Evolutionary conservation across 768 basidiomycete species (phyloP), one percentile per base, ranked within the genome.

Genomic region (Postia placenta): DNA sequence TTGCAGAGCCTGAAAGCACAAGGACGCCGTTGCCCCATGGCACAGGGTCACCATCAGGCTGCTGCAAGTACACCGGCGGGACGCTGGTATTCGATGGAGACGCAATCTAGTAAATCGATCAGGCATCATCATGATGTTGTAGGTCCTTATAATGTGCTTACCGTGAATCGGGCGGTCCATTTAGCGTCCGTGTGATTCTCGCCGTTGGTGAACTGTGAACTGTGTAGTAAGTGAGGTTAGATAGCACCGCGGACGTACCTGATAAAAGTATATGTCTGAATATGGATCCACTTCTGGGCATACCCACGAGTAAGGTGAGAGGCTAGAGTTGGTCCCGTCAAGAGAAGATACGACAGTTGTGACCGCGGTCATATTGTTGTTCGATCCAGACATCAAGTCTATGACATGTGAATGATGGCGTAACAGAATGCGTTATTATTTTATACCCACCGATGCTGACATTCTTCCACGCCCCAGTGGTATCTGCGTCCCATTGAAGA

Each of bases 131-230:
- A 33, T 7, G 30, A 33, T 33, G 15, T 3, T 23, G 6, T 17
- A 45, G 11, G 12, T 9, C 20, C 30, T 20, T 20, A 43, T 5
- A n/a, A 35, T 36, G 27, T 25, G 52, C 63, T 30, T 43, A 69
- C 69, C 35, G 70, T 65, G 50, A 73, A 73, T 2, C 71, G 66
- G 4, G 68, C 61, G 0, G 71, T 73, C 70, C 71, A 73, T 15
- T 54, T 50, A 4, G 63, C 48, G 25, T 57, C 48, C 9, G 53
- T 17, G 14, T 20, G 42, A 42, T 63, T 57, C 9, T 56, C 58
- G 22, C 58, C 56, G 33, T 67, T 65, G 9, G 62, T 64, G 48
- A 68, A 64, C 68, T 68, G 28, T 5, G 19, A n/a, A 23, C 20
- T 19, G 9, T 0, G 35, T 55, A 5, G 56, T 47, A 17, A 26